Conservation (phyloP, 192 early-diverging fungal genomes). For the Bifiguratus adelaidae region DNA sequence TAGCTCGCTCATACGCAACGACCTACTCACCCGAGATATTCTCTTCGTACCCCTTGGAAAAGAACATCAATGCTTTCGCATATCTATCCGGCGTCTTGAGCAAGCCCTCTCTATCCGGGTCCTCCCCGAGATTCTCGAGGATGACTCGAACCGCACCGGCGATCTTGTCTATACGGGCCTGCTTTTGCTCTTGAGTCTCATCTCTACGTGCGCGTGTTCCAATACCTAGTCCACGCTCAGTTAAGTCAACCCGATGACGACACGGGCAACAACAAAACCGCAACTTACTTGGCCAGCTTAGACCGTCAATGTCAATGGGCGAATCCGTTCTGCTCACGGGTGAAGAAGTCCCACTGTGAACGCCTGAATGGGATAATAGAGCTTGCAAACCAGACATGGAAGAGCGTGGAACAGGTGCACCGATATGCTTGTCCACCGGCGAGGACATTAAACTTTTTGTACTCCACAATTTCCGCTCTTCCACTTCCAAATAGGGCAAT, state of each 20-base stretch:
- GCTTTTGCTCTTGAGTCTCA: slow-evolving; percentile 65
- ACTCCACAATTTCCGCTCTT: too few relatives aligned
- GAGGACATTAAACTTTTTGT: too few relatives aligned
- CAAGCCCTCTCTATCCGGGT: slow-evolving; percentile 87
- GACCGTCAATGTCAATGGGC: slow-evolving; percentile 56
- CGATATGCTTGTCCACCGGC: too few relatives aligned
- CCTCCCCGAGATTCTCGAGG: slow-evolving; percentile 89
- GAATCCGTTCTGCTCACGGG: slow-evolving; percentile 8
- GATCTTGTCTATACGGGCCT: slow-evolving; percentile 64
- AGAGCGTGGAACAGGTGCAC: too few relatives aligned
- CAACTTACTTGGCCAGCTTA: slow-evolving; percentile 75
- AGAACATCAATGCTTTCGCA: slow-evolving; percentile 95
- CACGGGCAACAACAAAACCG: not conserved
- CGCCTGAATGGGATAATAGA: not conserved
- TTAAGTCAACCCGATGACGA: not conserved
- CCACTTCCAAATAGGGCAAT: too few relatives aligned
- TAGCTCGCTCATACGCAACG: not conserved
- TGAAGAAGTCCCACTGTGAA: not conserved
- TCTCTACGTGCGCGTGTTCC: slow-evolving; percentile 71
- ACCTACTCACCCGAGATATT: slow-evolving; percentile 50
- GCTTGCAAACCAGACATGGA: too few relatives aligned
- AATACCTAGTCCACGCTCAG: slow-evolving; percentile 34
- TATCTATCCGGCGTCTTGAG: slow-evolving; percentile 93
- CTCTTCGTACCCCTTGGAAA: slow-evolving; percentile 98
- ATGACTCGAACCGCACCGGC: slow-evolving; percentile 79